Conservation (phyloP, 129 eudicot species). For the Flaveria brownii region DNA sequence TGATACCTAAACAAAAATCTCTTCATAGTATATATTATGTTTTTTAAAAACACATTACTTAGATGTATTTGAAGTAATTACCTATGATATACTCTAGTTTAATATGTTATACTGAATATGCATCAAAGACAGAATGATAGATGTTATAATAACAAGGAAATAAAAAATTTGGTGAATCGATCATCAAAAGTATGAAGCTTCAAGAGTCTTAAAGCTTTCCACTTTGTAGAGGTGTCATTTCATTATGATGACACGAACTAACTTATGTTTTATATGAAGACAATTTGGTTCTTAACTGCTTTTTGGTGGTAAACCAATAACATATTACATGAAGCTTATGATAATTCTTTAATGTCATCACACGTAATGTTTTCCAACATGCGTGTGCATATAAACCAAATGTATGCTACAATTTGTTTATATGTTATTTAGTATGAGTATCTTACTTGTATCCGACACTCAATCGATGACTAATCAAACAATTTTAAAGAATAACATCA, state of each 20-base stretch:
- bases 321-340: neutral
- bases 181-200: neutral
- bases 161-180: slow-evolving; percentile 3
- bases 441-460: too few species aligned
- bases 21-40: too few species aligned
- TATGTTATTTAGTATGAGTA: too few species aligned
- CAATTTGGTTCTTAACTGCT: neutral
- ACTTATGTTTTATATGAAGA: neutral
- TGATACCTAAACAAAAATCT: too few species aligned
- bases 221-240: neutral
- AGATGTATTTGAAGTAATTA: neutral
- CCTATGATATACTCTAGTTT: neutral
- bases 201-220: slow-evolving; percentile 11
- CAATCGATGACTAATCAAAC: too few species aligned
- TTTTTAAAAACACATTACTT: too few species aligned
- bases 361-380: neutral
- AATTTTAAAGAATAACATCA: too few species aligned
- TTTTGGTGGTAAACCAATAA: neutral
- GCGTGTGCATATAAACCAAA: neutral
- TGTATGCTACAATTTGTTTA: neutral
- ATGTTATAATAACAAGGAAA: neutral
- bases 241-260: neutral
- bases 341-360: neutral
- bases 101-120: neutral
- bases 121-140: neutral